Base-by-base conservation (phyloP, 2,329 filamentous ascomycete genomes). In the Penicillium capsulatum region DNA sequence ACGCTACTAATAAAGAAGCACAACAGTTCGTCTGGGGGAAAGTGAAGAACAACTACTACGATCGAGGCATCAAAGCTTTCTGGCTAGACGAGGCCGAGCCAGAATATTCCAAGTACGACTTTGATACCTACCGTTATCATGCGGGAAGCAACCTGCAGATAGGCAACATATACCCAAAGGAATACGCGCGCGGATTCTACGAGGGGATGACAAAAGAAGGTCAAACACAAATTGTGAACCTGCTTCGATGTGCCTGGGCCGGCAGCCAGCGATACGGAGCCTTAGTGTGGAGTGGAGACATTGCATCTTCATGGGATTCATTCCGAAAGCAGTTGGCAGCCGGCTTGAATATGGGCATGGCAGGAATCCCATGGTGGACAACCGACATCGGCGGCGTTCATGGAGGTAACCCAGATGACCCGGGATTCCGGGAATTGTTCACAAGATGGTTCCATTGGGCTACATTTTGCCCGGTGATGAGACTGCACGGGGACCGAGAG, bases 301-400 rank as follows among this genome's bases (percentile, higher is more conserved):
- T 84, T 42, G 80, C 80, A 0, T 79, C 74, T 0, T 80, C 76
- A 0, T 84, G 80, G 81, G 60, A 58, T 2, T 77, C 71, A 17
- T 68, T 83, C 33, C 70, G 76, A 3, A 72, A 76, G 42, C 79
- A 84, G 55, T 64, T 84, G 2, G 69, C 77, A 0, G 80, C 81
- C 0, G 81, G 81, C 0, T 63, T 84, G 14, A 81, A 81, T 54
- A 82, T 83, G 75, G 81, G 79, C 0, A 62, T 84, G 3, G 69
- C 78, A 0, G 81, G 81, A 0, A 70, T 84, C 7, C 73, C 79
- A 0, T 83, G 80, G 80, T 84, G 79, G 78, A 84, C 81, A 0
- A 84, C 80, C 1, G 81, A 84, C 50, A 84, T 84, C 36, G 81
- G 81, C 2, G 81, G 81, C 1, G 84, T 85, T 53, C 80, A 84